Percentiles rank a stretch among this genome's conserved stretches.
These are phyloP conservation scores for Biscogniauxia marginata DNA, from an alignment of 2,329 filamentous ascomycete species.

Conservation along the genomic window DNA sequence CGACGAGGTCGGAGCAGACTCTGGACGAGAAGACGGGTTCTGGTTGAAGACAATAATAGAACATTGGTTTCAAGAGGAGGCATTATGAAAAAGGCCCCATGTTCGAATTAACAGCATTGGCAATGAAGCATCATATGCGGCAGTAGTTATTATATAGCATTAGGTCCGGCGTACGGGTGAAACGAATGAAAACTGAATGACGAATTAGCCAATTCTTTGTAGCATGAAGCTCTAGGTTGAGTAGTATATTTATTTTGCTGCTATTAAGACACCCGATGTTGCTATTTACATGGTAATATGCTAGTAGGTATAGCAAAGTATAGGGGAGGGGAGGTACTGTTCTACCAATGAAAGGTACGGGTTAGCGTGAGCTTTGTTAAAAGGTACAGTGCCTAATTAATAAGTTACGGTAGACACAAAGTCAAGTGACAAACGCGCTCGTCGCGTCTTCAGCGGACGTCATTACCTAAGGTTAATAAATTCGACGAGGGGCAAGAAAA, in stretches of 20 bases:
- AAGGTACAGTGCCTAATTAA: neutral
- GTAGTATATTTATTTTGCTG: neutral
- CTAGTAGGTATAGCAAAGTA: too few relatives aligned
- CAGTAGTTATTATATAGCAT: neutral
- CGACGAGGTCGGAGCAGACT: conserved; percentile 6
- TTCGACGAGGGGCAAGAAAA: conserved; percentile 25
- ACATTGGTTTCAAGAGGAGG: neutral
- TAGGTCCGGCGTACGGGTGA: neutral
- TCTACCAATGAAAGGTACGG: neutral
- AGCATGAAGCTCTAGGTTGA: too few relatives aligned
- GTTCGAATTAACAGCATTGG: neutral
- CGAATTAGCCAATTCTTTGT: too few relatives aligned
- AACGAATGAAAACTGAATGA: neutral
- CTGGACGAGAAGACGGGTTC: conserved; percentile 8
- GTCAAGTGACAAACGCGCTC: conserved; percentile 27
- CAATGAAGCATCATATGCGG: neutral
- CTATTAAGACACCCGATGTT: neutral
- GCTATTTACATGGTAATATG: neutral
- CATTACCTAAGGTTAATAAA: conserved; percentile 10
- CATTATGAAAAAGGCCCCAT: neutral
- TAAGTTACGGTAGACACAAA: neutral
- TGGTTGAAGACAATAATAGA: neutral
- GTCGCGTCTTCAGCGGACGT: conserved; percentile 24
- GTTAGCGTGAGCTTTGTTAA: neutral
- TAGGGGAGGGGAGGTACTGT: too few relatives aligned